A percentile compares a stretch with the other conserved stretches of the same genome.
Evolutionary conservation across 129 eudicot species (phyloP).

Genomic region (Sambucus nigra): DNA sequence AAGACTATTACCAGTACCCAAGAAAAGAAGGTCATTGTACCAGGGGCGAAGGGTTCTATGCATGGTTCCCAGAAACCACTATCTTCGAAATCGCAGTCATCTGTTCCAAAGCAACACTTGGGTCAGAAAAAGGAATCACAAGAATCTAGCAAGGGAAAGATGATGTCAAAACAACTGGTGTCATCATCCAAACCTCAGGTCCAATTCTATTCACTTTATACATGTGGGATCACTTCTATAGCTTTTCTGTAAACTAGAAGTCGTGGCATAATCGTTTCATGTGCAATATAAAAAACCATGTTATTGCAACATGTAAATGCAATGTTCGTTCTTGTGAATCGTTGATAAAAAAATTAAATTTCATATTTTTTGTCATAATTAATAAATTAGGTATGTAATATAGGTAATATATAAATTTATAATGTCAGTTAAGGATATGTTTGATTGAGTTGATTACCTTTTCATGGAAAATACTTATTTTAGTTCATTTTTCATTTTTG

Average conservation of each 20-base stretch:
- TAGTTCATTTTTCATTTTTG: no score
- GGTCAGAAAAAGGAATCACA: constrained; percentile 29
- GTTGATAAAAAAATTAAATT: no score
- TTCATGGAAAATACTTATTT: no score
- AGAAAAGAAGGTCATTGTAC: constrained; percentile 27
- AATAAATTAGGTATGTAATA: no score
- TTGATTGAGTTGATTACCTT: no score
- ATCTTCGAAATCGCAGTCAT: constrained; percentile 22
- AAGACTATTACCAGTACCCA: constrained; percentile 21
- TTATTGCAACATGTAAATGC: no score
- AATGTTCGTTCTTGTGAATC: no score
- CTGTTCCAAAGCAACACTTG: constrained; percentile 31
- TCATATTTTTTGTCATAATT: no score
- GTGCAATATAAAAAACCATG: no score
- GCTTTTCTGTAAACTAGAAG: no score
- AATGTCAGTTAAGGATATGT: no score
- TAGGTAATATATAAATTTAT: no score
- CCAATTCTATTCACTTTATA: background rate
- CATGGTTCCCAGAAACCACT: constrained; percentile 30
- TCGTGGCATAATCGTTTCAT: background rate
- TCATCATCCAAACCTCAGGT: constrained; percentile 64
- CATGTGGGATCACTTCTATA: background rate
- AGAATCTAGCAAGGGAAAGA: constrained; percentile 28
- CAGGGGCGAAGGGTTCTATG: constrained; percentile 29
- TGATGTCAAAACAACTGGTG: constrained; percentile 26